Percentiles rank a stretch among this genome's conserved stretches.
Conservation (phyloP, 2,329 filamentous ascomycete genomes). For the Exophiala lecanii-corni region DNA sequence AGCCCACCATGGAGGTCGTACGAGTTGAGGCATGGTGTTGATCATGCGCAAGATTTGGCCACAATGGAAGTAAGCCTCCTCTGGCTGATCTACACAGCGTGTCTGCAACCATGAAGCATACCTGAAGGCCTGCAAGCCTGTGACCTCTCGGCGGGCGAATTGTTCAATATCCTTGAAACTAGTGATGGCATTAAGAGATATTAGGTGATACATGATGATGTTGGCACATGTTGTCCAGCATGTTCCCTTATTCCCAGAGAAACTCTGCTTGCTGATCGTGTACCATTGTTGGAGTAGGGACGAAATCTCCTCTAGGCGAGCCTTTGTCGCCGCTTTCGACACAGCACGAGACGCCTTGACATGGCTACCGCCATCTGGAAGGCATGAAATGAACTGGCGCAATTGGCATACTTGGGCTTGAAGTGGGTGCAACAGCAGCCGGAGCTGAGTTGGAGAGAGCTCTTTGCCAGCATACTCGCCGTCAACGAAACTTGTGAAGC, state of each 20-base stretch:
- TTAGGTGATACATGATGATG: constrained; percentile 65
- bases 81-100: constrained; percentile 58
- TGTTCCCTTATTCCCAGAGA: constrained; percentile 48
- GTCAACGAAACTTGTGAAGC: constrained; percentile 65
- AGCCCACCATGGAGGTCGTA: constrained; percentile 67
- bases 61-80: constrained; percentile 63
- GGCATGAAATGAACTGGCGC: constrained; percentile 61
- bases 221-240: constrained; percentile 61
- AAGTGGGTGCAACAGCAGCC: constrained; percentile 64
- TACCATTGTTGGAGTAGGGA: constrained; percentile 63
- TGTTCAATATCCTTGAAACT: constrained; percentile 65
- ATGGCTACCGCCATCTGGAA: constrained; percentile 46
- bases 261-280: constrained; percentile 55
- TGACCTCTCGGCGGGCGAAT: constrained; percentile 57
- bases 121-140: constrained; percentile 54
- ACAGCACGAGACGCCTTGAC: constrained; percentile 44
- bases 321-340: constrained; percentile 57
- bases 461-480: constrained; percentile 51
- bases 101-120: constrained; percentile 54
- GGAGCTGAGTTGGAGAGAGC: constrained; percentile 55
- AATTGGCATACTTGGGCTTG: constrained; percentile 62
- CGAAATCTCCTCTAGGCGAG: constrained; percentile 61
- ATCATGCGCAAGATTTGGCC: constrained; percentile 63
- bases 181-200: constrained; percentile 64
- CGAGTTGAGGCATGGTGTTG: constrained; percentile 54